These are phyloP conservation scores for Chrysopogon serrulatus DNA, from an alignment of 176 grass and related monocot species.

Conservation along the genomic window DNA sequence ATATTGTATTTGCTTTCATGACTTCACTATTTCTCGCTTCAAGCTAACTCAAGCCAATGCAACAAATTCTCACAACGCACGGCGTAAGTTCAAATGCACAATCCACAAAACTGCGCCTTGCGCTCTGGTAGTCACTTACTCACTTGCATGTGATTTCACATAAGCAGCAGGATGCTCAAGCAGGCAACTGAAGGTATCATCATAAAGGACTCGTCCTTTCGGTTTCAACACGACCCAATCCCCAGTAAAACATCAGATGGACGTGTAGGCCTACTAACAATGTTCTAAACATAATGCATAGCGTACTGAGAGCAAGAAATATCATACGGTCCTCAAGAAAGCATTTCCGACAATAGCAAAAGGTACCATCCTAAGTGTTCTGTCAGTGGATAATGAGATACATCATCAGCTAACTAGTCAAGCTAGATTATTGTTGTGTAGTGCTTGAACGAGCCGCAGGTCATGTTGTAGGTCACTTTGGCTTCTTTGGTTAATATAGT, in stretches of 20 bases:
- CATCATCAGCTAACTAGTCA: background rate
- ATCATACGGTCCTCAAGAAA: background rate
- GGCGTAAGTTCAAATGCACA: background rate
- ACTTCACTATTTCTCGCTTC: too few species aligned
- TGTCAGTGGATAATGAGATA: background rate
- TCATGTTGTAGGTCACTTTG: background rate
- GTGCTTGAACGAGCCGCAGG: background rate
- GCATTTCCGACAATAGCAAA: background rate
- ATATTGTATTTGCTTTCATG: too few species aligned
- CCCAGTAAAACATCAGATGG: background rate
- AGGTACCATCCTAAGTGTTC: background rate
- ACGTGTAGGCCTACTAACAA: background rate
- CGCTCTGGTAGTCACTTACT: too few species aligned
- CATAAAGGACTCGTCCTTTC: background rate
- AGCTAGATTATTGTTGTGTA: background rate
- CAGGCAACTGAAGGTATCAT: background rate
- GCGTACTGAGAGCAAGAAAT: background rate
- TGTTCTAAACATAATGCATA: background rate
- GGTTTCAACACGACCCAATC: background rate
- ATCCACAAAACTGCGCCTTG: background rate
- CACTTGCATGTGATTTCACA: too few species aligned
- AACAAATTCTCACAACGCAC: too few species aligned
- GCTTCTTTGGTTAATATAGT: background rate
- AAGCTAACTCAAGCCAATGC: too few species aligned
- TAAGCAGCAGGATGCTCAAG: too few species aligned